A percentile compares a stretch with the other conserved stretches of the same genome.
phyloP scores from a whole-genome alignment of 2,329 filamentous ascomycete species.

The Ceratocystis cubensis region DNA sequence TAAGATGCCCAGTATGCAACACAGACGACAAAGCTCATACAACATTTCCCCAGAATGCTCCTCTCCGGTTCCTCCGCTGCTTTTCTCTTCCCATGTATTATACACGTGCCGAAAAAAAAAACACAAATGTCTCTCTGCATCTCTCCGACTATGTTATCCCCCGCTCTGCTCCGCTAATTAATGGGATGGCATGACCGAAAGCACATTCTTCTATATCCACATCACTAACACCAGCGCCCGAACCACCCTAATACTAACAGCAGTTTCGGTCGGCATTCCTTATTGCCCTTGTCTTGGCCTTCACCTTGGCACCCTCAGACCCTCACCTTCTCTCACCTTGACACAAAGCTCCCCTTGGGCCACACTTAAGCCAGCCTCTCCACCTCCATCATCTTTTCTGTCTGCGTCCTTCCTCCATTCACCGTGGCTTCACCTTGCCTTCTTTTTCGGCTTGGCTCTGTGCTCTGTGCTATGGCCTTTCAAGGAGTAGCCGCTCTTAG shows the following conservation, averaged over 20 bases:
- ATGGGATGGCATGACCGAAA: not conserved
- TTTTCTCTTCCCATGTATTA: not conserved
- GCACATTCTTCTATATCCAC: not conserved
- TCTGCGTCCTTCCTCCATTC: not conserved
- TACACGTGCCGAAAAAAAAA: too few species aligned
- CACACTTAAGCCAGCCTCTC: not conserved
- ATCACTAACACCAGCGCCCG: not conserved
- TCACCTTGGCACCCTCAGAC: not conserved
- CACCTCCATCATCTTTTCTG: not conserved
- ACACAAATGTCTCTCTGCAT: not conserved
- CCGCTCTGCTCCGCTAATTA: not conserved
- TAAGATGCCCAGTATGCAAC: too few species aligned
- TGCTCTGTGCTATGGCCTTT: not conserved
- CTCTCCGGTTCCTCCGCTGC: not conserved
- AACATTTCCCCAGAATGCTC: too few species aligned
- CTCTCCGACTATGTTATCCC: not conserved
- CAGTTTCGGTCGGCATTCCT: not conserved
- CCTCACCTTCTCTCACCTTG: not conserved
- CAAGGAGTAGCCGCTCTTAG: not conserved
- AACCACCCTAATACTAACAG: not conserved
- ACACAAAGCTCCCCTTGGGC: too few species aligned
- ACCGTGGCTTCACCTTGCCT: constrained; percentile 8
- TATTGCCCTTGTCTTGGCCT: not conserved
- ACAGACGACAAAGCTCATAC: too few species aligned
- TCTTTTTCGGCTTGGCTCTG: not conserved